Evolutionary conservation across 306 rosid genomes (phyloP).

Genomic region (Quercus parvula): DNA sequence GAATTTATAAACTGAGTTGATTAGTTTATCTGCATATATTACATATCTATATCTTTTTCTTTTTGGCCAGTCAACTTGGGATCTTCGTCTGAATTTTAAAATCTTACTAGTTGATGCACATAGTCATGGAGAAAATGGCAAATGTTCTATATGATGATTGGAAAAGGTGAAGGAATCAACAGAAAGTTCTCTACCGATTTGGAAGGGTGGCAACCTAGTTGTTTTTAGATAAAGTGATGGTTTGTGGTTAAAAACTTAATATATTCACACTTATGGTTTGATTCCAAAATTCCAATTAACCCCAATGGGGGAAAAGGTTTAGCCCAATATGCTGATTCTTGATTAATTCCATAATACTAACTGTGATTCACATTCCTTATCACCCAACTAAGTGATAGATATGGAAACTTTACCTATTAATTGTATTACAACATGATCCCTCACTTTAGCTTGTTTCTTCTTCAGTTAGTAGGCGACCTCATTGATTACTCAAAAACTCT

Average conservation of each 20-base stretch:
- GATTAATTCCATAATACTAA: too few species aligned
- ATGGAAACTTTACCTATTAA: too few species aligned
- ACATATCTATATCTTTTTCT: not conserved
- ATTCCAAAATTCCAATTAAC: too few species aligned
- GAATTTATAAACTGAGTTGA: not conserved
- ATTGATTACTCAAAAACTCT: too few species aligned
- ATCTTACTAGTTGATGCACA: not conserved
- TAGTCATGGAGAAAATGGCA: not conserved
- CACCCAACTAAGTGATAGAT: too few species aligned
- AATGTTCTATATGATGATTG: not conserved
- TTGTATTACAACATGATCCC: too few species aligned
- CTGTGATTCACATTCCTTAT: too few species aligned
- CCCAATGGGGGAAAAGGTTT: too few species aligned
- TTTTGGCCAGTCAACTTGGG: not conserved
- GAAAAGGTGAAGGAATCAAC: not conserved
- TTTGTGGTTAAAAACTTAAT: not conserved
- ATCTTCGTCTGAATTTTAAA: not conserved
- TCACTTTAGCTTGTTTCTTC: too few species aligned
- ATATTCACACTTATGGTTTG: not conserved
- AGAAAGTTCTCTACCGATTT: not conserved
- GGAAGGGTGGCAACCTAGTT: not conserved
- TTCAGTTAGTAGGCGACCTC: too few species aligned
- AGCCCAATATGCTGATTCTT: too few species aligned
- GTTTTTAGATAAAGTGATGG: not conserved
- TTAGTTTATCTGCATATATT: not conserved